These are phyloP conservation scores for Colletotrichum sp. DNA, from an alignment of 2,329 filamentous ascomycete genomes.

Conservation along the genomic window DNA sequence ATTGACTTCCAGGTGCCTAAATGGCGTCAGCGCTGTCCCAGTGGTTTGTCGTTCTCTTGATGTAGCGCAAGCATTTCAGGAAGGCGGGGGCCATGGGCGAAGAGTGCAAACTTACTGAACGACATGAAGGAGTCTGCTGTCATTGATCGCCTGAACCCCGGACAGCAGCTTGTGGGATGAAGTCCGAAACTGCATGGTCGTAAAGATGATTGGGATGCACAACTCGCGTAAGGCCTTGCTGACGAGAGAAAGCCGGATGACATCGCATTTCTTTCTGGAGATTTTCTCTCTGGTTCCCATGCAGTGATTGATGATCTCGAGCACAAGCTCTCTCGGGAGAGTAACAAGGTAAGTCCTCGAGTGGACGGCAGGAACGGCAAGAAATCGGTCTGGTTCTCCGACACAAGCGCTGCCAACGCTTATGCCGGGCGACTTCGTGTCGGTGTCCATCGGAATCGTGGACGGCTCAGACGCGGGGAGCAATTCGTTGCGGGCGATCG, in stretches of 20 bases:
- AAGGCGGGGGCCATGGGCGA: no score
- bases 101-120: background rate
- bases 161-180: background rate
- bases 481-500: background rate
- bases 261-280: background rate
- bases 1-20: background rate
- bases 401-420: background rate
- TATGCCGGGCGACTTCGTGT: accelerated
- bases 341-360: background rate
- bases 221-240: background rate
- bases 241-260: background rate
- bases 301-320: background rate
- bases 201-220: background rate
- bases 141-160: accelerated
- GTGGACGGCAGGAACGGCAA: background rate
- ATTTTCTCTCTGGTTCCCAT: background rate
- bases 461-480: background rate
- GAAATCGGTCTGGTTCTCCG: background rate
- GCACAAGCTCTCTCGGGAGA: background rate
- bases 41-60: no score
- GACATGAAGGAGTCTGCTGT: accelerated
- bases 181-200: accelerated
- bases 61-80: background rate
- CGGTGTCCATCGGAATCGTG: accelerated
- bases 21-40: background rate